Evolutionary conservation across 257 asterid species (phyloP).

Genomic region (Forsythia suspensa): DNA sequence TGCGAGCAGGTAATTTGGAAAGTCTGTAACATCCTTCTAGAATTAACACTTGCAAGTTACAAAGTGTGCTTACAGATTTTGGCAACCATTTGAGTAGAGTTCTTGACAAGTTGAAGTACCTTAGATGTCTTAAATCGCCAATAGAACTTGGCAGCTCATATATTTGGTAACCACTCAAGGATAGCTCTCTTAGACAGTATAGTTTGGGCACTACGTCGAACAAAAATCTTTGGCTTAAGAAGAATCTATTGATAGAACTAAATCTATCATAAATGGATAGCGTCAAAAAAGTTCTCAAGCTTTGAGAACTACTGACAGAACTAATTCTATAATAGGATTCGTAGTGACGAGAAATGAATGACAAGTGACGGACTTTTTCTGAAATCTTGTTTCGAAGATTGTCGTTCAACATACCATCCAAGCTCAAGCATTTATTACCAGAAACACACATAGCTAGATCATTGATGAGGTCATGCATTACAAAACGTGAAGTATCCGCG

Average conservation of each 20-base stretch:
- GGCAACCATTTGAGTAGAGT: constrained; percentile 19
- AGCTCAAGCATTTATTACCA: constrained; percentile 28
- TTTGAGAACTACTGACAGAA: constrained; percentile 17
- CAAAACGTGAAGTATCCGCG: constrained; percentile 5
- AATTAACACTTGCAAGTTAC: constrained; percentile 19
- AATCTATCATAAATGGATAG: constrained; percentile 11
- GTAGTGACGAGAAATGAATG: constrained; percentile 23
- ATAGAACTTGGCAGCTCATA: constrained; percentile 30
- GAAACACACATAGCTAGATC: constrained; percentile 36
- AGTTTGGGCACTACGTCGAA: constrained; percentile 21
- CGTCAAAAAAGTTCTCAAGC: constrained; percentile 35
- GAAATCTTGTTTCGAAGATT: constrained; percentile 17
- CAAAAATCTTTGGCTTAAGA: constrained; percentile 18
- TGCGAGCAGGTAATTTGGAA: neutral
- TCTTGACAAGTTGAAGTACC: constrained; percentile 24
- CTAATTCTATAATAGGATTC: constrained; percentile 25
- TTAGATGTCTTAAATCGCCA: constrained; percentile 29
- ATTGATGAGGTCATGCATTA: constrained; percentile 39
- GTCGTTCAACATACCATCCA: constrained; percentile 25
- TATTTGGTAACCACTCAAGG: constrained; percentile 26
- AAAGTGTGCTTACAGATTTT: constrained; percentile 7
- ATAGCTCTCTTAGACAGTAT: constrained; percentile 24
- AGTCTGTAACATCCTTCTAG: constrained; percentile 8
- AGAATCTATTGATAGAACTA: neutral
- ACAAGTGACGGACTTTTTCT: constrained; percentile 27